These are phyloP conservation scores for Fusarium anthophilum DNA, from an alignment of 2,329 filamentous ascomycete genomes.

Conservation along the genomic window DNA sequence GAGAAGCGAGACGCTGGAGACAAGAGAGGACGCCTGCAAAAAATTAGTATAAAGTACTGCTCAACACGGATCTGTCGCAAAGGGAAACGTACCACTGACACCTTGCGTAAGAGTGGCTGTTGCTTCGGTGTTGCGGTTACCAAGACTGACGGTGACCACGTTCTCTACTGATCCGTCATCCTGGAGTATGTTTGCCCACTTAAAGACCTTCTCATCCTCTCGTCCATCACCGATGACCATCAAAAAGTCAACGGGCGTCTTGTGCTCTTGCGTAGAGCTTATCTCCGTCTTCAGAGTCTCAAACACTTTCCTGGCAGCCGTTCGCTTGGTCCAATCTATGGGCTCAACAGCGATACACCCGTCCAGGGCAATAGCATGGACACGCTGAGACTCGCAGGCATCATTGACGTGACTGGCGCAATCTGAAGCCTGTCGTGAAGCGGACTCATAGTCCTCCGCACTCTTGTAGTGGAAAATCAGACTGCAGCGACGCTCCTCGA, in stretches of 20 bases:
- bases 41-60: neutral
- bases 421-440: constrained; percentile 83
- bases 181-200: constrained; percentile 86
- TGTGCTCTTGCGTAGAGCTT: constrained; percentile 41
- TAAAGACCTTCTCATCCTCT: constrained; percentile 93
- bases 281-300: constrained; percentile 60
- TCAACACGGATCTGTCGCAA: no score
- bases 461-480: constrained; percentile 90
- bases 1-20: constrained; percentile 53
- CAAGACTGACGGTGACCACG: constrained; percentile 86
- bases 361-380: constrained; percentile 84
- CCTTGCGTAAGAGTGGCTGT: constrained; percentile 87
- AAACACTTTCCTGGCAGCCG: constrained; percentile 80
- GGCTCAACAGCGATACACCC: constrained; percentile 86
- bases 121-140: constrained; percentile 88
- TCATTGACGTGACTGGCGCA: constrained; percentile 97
- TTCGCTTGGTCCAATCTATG: constrained; percentile 86
- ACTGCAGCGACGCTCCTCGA: constrained; percentile 92
- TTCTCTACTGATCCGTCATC: constrained; percentile 68
- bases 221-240: constrained; percentile 91
- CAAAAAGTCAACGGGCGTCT: constrained; percentile 77
- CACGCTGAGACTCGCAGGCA: constrained; percentile 82
- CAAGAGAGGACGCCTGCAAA: constrained; percentile 53
- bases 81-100: constrained; percentile 76
- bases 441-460: constrained; percentile 79